Evolutionary conservation across 148 eudicot genomes (phyloP), one percentile per base, ranked within the genome.

Genomic region (Rhododendron molle): DNA sequence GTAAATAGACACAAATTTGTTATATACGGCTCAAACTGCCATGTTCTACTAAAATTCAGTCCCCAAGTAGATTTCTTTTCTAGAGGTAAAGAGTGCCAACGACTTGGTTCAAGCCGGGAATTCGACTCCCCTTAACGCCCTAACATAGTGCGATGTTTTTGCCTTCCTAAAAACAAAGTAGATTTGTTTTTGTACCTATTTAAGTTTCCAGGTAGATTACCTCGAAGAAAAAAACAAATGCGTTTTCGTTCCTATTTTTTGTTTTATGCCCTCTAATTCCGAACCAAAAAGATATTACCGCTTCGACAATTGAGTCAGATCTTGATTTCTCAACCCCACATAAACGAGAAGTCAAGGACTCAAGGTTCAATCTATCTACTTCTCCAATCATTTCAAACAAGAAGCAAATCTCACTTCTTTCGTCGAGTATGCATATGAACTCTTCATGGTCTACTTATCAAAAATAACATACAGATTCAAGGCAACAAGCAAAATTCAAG

Each of bases 281-380:
- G 32, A 50, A n/a, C 81, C 34, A 79, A 26, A 1, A 78, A 11
- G 5, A 3, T 1, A 28, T 26, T 16, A 34, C 9, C 34, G 16
- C 20, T 54, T 81, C n/a, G 3, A 23, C 44, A 80, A 58, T 23
- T 21, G 50, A 81, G 83, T 81, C 34, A 2, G 44, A 18, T 81
- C 16, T 81, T 60, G 83, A 81, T 81, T 52, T 81, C 69, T 56
- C 65, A 81, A 62, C 83, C 32, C 43, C 69, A 32, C 5, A 20
- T 8, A 18, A 56, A 81, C 9, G 58, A 28, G 32, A 12, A 80
- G n/a, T 2, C 18, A 32, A 80, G 6, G 82, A 54, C 0, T 56
- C 71, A 14, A 32, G 76, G 76, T 81, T 56, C 21, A 54, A 46
- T 81, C 38, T 34, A 23, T 56, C 21, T 81, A 3, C 47, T 56